phyloP scores from a whole-genome alignment of 2,329 filamentous ascomycete genomes.

The Ascochyta lentis region DNA sequence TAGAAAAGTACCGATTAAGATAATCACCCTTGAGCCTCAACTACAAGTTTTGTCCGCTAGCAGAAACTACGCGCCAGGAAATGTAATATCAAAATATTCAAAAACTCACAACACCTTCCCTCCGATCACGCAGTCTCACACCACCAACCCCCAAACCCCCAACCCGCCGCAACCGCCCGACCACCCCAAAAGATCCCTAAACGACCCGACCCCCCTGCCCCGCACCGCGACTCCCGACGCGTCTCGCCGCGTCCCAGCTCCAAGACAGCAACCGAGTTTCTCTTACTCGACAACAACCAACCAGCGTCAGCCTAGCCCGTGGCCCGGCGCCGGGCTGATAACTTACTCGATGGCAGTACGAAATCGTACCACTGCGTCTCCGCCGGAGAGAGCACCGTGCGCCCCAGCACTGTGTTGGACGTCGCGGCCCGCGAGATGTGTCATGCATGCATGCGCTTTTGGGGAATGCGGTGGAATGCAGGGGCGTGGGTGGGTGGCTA shows the following conservation, averaged over 20 bases:
- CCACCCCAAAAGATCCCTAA: neutral
- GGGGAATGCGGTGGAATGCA: neutral
- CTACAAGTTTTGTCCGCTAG: too few species aligned
- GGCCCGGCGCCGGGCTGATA: slow-evolving; percentile 6
- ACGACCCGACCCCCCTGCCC: neutral
- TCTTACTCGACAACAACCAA: slow-evolving; percentile 15
- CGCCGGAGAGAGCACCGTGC: too few species aligned
- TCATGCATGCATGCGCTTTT: neutral
- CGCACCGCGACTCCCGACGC: slow-evolving; percentile 5
- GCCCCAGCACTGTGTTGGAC: too few species aligned
- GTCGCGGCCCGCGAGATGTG: slow-evolving; percentile 1
- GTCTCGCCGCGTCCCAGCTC: slow-evolving; percentile 10
- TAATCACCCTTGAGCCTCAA: too few species aligned
- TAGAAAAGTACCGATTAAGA: too few species aligned
- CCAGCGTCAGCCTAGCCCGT: neutral
- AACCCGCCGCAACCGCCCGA: neutral
- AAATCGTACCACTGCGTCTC: too few species aligned
- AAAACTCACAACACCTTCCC: too few species aligned
- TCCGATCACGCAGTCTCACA: too few species aligned
- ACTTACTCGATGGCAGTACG: slow-evolving; percentile 16
- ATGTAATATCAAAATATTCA: too few species aligned
- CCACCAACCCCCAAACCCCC: neutral
- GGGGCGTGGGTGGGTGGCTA: neutral
- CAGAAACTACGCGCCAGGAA: too few species aligned
- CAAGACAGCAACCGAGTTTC: neutral